phyloP scores from a whole-genome alignment of 2,329 filamentous ascomycete species.

The Zymoseptoria brevis region DNA sequence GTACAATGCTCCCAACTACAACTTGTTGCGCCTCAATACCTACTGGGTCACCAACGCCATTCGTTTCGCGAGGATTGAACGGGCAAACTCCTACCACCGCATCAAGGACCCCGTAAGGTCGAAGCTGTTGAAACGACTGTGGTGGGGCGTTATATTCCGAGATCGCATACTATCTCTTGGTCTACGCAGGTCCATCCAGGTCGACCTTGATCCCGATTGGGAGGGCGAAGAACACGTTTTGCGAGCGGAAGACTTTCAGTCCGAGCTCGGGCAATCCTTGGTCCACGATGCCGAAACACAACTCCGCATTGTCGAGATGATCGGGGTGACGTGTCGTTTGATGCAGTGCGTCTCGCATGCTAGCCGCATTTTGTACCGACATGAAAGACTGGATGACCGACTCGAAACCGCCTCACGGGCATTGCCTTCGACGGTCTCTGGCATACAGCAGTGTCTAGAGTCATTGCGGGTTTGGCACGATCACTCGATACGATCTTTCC shows the following conservation, averaged over 20 bases:
- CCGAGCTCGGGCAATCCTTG: constrained; percentile 4
- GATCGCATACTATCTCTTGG: constrained; percentile 5
- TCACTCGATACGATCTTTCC: neutral
- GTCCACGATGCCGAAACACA: constrained; percentile 5
- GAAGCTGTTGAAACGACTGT: constrained; percentile 5
- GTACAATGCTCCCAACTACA: constrained; percentile 4
- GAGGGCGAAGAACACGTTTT: neutral
- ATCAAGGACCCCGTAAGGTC: neutral
- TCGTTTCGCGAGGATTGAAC: constrained; percentile 4
- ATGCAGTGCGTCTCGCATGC: neutral
- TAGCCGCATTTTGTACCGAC: neutral
- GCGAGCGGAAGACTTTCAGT: constrained; percentile 1
- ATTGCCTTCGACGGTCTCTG: neutral
- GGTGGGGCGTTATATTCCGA: constrained; percentile 9
- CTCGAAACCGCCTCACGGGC: neutral
- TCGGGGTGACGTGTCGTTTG: constrained; percentile 1
- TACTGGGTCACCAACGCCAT: constrained; percentile 4
- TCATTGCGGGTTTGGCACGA: constrained; percentile 4
- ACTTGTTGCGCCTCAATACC: constrained; percentile 2
- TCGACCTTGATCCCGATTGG: neutral
- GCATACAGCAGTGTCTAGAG: neutral
- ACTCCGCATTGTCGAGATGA: constrained; percentile 1
- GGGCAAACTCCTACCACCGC: constrained; percentile 3
- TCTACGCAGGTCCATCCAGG: constrained; percentile 1
- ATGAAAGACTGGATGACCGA: constrained; percentile 3